A percentile compares a stretch with the other conserved stretches of the same genome.
These are phyloP conservation scores for Claviceps quebecensis DNA, from an alignment of 2,329 filamentous ascomycete species.

Conservation along the genomic window DNA sequence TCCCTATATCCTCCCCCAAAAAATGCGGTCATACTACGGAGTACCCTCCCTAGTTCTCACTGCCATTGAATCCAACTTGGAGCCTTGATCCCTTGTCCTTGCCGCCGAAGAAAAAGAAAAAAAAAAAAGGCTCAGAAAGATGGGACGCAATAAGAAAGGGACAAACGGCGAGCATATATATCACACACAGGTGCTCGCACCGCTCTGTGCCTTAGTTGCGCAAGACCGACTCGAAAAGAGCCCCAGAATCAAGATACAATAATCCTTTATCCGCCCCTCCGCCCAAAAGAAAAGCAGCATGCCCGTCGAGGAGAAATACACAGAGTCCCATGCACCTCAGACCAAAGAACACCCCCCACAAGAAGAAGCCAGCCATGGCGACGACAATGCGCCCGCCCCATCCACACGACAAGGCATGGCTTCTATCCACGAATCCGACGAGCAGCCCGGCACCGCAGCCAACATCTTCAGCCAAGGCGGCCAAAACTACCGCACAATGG, in stretches of 20 bases:
- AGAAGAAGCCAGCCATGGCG: neutral
- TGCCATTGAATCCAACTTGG: too few relatives aligned
- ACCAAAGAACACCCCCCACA: neutral
- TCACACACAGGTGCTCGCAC: too few relatives aligned
- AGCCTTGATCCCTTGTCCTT: too few relatives aligned
- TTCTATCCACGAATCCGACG: neutral
- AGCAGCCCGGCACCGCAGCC: conserved; percentile 4
- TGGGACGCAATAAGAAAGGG: too few relatives aligned
- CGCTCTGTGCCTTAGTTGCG: neutral
- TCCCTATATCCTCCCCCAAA: too few relatives aligned
- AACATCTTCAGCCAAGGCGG: conserved; percentile 18
- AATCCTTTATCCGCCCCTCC: too few relatives aligned
- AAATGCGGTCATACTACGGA: too few relatives aligned
- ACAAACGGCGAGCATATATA: too few relatives aligned
- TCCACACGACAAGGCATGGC: neutral
- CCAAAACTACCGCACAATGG: conserved; percentile 20
- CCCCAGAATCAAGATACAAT: neutral
- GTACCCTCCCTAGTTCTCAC: too few relatives aligned
- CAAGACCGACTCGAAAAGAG: neutral
- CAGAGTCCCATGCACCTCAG: neutral
- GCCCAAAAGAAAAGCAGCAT: neutral
- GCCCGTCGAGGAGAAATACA: neutral
- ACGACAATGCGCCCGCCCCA: neutral
- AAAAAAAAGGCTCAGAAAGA: too few relatives aligned
- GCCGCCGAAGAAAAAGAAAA: too few relatives aligned